Evolutionary conservation across 2,329 filamentous ascomycete genomes (phyloP).

Genomic region (Xylaria multiplex): DNA sequence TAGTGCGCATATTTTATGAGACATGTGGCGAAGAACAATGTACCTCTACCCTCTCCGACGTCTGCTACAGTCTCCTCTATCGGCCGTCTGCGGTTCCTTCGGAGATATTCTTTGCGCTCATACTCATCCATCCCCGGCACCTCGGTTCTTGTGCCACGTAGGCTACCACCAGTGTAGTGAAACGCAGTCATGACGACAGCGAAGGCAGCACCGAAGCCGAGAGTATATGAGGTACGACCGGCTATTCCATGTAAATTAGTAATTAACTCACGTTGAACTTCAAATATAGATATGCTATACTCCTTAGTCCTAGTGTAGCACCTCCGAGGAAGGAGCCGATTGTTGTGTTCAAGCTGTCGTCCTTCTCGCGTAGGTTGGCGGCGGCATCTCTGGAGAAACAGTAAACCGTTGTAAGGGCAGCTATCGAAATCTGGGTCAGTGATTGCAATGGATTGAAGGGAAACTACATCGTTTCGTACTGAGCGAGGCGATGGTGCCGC

Average conservation of each 20-base stretch:
- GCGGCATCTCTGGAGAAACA: conserved; percentile 79
- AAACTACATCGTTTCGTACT: conserved; percentile 46
- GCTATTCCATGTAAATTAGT: conserved; percentile 52
- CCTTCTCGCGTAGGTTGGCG: conserved; percentile 86
- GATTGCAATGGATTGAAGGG: neutral
- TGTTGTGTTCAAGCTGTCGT: conserved; percentile 79
- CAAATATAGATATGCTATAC: conserved; percentile 61
- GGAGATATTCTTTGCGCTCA: conserved; percentile 77
- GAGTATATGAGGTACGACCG: conserved; percentile 69
- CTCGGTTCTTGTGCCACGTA: conserved; percentile 60
- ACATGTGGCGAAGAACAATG: neutral
- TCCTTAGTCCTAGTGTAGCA: conserved; percentile 74
- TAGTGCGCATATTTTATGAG: neutral
- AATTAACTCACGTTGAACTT: neutral
- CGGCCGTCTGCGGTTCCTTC: conserved; percentile 78
- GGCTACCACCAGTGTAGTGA: conserved; percentile 69
- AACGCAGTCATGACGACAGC: conserved; percentile 67
- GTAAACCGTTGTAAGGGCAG: conserved; percentile 78
- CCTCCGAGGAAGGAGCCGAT: conserved; percentile 82
- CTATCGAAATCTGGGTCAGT: conserved; percentile 55
- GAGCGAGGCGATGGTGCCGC: conserved; percentile 75
- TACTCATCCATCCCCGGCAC: conserved; percentile 74
- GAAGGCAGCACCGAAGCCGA: conserved; percentile 69
- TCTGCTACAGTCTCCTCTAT: conserved; percentile 82
- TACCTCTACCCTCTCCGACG: conserved; percentile 88